Evolutionary conservation across 805 yeast genomes (phyloP), one percentile per base, ranked within the genome.

Genomic region (Myxozyma monticola): DNA sequence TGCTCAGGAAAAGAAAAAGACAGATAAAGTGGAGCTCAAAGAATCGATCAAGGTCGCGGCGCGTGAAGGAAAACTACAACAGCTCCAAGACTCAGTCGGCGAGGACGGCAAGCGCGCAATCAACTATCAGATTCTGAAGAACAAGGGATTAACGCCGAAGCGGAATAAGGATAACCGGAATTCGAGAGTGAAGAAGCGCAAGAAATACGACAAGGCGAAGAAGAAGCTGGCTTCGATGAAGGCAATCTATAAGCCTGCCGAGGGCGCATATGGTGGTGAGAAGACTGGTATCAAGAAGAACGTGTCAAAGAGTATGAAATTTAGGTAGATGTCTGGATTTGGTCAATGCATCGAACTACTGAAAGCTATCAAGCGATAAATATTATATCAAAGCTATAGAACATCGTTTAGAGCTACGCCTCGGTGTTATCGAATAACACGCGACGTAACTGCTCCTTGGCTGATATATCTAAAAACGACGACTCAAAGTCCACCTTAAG

Each of bases 141-240:
- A 93, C 74, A 90, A 88, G 74, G 99, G 99, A 65, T 81, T 93
- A 57, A 90, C 97, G 1, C 91, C 95, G 17, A 85, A 84, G 69
- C 79, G 96, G 68, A 85, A 87, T 76, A 93, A 93, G 77, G 96
- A 88, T 59, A 82, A 86, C 75, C 81, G 97, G 71, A 93, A 93
- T 68, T 80, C 98, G 37, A 84, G 99, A 73, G 98, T 93, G 63
- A 93, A 93, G 78, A 93, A 91, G 95, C 85, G 99, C 77, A 87
- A 83, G 82, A 88, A 88, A 80, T 93, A 86, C 74, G 98, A 88
- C 58, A 77, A 80, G 68, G 99, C 99, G 25, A 83, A 88, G 74
- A 91, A 88, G 88, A 88, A 88, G 69, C 84, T 93, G 70, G 83
- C 83, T 65, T 85, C 96, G 46, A 85, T 87, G 58, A 84, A 96